Evolutionary conservation across 176 grass and related monocot genomes (phyloP), one percentile per base, ranked within the genome.

Genomic region (Aegilops bicornis): DNA sequence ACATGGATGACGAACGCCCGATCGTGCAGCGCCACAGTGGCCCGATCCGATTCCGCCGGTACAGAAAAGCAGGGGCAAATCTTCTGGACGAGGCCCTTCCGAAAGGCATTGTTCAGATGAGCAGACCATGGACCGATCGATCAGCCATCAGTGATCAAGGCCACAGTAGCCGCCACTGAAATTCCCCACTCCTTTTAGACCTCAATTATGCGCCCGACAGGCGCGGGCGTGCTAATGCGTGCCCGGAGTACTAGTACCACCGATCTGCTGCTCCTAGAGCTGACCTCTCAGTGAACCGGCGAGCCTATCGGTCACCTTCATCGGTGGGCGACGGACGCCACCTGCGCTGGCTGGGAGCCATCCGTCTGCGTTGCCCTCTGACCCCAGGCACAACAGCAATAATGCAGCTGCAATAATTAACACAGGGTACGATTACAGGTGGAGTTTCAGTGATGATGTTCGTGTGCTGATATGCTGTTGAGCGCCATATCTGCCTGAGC

Each of bases 191-290:
- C 54, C 19, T 54, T 84, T 84, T 63, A 22, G 29, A 12, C 30
- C 81, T 88, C 89, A 84, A 91, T 88, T 85, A 88, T 88, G 81
- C 81, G 76, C 69, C 85, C 37, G 76, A 87, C 76, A 91, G 66
- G 32, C 27, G 48, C 20, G 35, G 25, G 60, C 50, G 37, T 78
- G 84, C 74, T 68, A 45, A 61, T 83, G 60, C 69, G 8, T 79
- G 32, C 65, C 24, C 77, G 22, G 68, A 59, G 23, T 37, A 37
- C 1, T 37, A 37, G 36, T 15, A 17, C n/a, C 82, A 29, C 25
- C 79, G 79, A 75, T 67, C 64, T 25, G 35, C 43, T 47, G 0
- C 81, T 81, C 56, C 64, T 25, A 83, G 31, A 64, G 80, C 74
- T 83, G 84, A 79, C 84, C 85, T 87, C 80, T 62, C 43, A 45